phyloP scores from a whole-genome alignment of 306 rosid species.

The Cucumis sativus region DNA sequence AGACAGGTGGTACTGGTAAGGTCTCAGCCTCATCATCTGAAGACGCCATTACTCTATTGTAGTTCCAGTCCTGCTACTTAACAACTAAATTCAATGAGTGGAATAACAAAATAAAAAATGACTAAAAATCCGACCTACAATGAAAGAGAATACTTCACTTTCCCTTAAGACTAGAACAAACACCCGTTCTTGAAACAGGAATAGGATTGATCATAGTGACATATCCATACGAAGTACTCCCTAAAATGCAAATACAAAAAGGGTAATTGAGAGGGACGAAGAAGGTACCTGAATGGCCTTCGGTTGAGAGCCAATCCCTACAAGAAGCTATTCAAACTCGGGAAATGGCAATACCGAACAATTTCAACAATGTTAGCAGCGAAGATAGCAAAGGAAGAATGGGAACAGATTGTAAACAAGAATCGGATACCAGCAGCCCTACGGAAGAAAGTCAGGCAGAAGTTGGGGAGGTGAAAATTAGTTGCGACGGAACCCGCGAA shows the following conservation, averaged over 20 bases:
- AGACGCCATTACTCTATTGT: slow-evolving; percentile 35
- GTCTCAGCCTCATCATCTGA: slow-evolving; percentile 72
- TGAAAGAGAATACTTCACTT: not conserved
- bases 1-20: slow-evolving; percentile 22
- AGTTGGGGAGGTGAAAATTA: not conserved
- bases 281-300: not conserved
- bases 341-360: not conserved
- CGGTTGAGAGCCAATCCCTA: not conserved
- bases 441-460: not conserved
- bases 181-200: not conserved
- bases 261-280: not conserved
- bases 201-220: no score
- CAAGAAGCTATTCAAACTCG: not conserved
- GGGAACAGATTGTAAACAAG: not conserved
- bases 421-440: not conserved
- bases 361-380: not conserved
- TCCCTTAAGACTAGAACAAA: not conserved
- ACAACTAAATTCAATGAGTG: slow-evolving; percentile 7
- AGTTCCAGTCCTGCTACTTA: slow-evolving; percentile 15
- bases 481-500: not conserved
- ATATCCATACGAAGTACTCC: not conserved
- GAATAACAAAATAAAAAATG: not conserved
- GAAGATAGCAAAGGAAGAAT: not conserved
- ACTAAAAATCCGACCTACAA: not conserved
- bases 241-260: not conserved